These are phyloP conservation scores for Neurospora sublineolata DNA, from an alignment of 495 filamentous ascomycete species.

Conservation along the genomic window DNA sequence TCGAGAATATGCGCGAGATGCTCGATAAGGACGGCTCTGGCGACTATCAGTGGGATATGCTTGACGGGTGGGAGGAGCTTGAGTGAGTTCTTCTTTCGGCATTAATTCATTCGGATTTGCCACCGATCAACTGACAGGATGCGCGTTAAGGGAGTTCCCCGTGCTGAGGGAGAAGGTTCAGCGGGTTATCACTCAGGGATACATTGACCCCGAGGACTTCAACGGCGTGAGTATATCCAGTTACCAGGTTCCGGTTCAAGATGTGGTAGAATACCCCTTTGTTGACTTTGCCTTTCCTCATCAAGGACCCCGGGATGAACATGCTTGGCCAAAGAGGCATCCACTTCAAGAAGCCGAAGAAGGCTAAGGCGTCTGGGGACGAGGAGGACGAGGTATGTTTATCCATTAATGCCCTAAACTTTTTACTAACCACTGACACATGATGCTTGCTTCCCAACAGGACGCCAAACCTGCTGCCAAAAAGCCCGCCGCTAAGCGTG, in stretches of 20 bases:
- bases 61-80: conserved; percentile 69
- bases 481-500: conserved; percentile 25
- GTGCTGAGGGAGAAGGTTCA: conserved; percentile 52
- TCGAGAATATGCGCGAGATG: conserved; percentile 42
- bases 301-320: conserved; percentile 57
- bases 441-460: conserved; percentile 1
- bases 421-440: neutral
- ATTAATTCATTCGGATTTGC: neutral
- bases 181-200: conserved; percentile 52
- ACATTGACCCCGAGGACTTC: conserved; percentile 70
- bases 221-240: conserved; percentile 47
- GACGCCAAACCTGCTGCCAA: conserved; percentile 20
- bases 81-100: conserved; percentile 19
- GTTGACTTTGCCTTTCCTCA: conserved; percentile 7
- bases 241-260: neutral
- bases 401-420: neutral
- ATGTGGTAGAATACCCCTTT: neutral
- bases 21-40: conserved; percentile 24
- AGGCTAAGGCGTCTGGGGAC: conserved; percentile 19
- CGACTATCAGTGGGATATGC: conserved; percentile 28
- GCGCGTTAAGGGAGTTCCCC: conserved; percentile 14
- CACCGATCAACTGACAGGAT: neutral
- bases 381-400: conserved; percentile 16
- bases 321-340: conserved; percentile 54
- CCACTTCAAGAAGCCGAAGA: conserved; percentile 34